Evolutionary conservation across 176 grass and related monocot genomes (phyloP).

Genomic region (Oropetium thomaeum): DNA sequence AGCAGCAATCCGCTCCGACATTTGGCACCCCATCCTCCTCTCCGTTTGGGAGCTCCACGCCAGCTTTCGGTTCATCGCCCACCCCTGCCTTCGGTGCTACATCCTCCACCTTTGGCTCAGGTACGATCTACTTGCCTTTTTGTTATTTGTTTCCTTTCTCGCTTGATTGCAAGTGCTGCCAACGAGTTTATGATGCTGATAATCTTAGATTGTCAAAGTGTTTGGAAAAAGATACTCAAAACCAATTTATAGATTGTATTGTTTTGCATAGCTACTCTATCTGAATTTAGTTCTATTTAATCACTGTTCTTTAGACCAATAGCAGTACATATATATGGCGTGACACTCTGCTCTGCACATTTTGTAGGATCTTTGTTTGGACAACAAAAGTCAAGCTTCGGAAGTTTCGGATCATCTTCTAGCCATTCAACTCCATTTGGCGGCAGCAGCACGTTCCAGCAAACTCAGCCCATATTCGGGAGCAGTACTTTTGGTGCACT

Average conservation of each 20-base stretch:
- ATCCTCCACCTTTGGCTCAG: constrained; percentile 55
- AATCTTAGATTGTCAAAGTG: not conserved
- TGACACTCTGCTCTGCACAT: not conserved
- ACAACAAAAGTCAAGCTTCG: constrained; percentile 85
- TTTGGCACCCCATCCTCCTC: constrained; percentile 51
- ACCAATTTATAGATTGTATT: not conserved
- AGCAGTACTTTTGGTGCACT: constrained; percentile 56
- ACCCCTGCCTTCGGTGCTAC: constrained; percentile 47
- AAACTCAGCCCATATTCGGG: constrained; percentile 77
- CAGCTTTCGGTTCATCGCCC: constrained; percentile 44
- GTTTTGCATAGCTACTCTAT: too few relatives aligned
- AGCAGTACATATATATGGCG: not conserved
- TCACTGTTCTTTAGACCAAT: not conserved
- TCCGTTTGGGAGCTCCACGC: constrained; percentile 37
- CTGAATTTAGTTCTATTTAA: not conserved
- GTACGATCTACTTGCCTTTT: constrained; percentile 23
- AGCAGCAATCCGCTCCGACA: constrained; percentile 49
- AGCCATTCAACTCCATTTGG: constrained; percentile 75
- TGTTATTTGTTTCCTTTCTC: not conserved
- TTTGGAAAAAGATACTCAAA: not conserved
- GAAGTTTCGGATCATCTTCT: constrained; percentile 75
- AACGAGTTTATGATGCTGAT: not conserved
- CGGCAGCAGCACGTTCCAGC: constrained; percentile 63
- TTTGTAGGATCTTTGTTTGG: constrained; percentile 74
- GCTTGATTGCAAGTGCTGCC: not conserved